These are phyloP conservation scores for Pseudoturritis turrita DNA, from an alignment of 345 rosid species.

Conservation along the genomic window DNA sequence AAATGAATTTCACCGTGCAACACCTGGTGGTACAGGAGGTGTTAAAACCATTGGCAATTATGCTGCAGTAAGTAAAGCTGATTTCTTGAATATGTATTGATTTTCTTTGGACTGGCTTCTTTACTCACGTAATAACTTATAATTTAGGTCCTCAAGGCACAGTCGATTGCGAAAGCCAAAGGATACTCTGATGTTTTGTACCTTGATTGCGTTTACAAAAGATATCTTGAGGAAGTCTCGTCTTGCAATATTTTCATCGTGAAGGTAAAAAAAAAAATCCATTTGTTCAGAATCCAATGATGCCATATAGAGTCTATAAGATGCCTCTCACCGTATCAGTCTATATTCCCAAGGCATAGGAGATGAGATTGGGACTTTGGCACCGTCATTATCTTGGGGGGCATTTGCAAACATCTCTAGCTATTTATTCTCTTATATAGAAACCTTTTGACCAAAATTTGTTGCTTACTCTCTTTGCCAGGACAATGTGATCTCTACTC, in stretches of 20 bases:
- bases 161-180: conserved; percentile 31
- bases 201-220: conserved; percentile 32
- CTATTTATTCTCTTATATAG: not conserved
- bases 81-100: not conserved
- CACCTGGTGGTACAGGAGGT: conserved; percentile 98
- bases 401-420: not conserved
- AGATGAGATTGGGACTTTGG: not conserved
- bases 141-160: conserved; percentile 30
- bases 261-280: conserved; percentile 14
- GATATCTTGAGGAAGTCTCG: conserved; percentile 33
- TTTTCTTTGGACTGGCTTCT: not conserved
- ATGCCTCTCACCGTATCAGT: not conserved
- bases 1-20: conserved; percentile 53
- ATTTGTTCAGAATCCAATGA: not conserved
- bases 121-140: not conserved
- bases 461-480: conserved; percentile 19
- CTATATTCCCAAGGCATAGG: not conserved
- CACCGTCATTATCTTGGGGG: not conserved
- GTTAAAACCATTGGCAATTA: conserved; percentile 94
- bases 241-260: conserved; percentile 37
- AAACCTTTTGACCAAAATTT: not conserved
- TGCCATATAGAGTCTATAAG: not conserved
- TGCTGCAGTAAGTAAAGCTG: conserved; percentile 60
- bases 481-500: conserved; percentile 70
- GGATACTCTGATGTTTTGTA: conserved; percentile 37